A percentile compares a stretch with the other conserved stretches of the same genome.
Conservation (phyloP, 495 filamentous ascomycete genomes). For the Filosporella fistucella region DNA sequence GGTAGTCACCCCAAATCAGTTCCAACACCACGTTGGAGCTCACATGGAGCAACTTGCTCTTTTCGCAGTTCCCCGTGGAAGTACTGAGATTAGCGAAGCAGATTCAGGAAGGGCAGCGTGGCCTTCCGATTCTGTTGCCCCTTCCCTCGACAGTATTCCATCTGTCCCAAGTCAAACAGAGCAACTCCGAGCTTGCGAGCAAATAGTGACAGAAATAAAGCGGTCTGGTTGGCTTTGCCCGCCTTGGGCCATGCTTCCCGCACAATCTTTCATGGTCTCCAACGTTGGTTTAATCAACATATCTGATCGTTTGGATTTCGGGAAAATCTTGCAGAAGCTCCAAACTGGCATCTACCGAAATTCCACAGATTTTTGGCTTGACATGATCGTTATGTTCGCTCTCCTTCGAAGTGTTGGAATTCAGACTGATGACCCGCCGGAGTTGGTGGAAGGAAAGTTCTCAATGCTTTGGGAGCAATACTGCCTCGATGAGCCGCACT, state of each 20-base stretch:
- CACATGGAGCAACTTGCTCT: constrained; percentile 32
- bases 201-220: too few relatives aligned
- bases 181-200: too few relatives aligned
- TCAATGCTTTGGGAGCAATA: too few relatives aligned
- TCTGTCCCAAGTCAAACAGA: too few relatives aligned
- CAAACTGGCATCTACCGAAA: not conserved
- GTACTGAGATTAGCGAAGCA: constrained; percentile 4
- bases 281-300: not conserved
- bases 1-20: constrained; percentile 16
- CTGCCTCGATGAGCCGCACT: too few relatives aligned
- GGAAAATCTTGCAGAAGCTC: not conserved
- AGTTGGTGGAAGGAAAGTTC: too few relatives aligned
- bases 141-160: too few relatives aligned
- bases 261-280: too few relatives aligned
- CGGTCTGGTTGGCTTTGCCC: too few relatives aligned
- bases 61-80: constrained; percentile 27
- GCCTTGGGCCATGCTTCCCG: too few relatives aligned
- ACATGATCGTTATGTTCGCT: not conserved
- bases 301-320: not conserved
- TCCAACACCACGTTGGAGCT: constrained; percentile 28
- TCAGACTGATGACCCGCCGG: too few relatives aligned
- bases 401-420: not conserved
- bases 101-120: constrained; percentile 1
- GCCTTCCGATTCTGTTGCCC: not conserved
- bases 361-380: not conserved